Evolutionary conservation across 805 yeast genomes (phyloP).

Genomic region (Clavispora phyllophila): DNA sequence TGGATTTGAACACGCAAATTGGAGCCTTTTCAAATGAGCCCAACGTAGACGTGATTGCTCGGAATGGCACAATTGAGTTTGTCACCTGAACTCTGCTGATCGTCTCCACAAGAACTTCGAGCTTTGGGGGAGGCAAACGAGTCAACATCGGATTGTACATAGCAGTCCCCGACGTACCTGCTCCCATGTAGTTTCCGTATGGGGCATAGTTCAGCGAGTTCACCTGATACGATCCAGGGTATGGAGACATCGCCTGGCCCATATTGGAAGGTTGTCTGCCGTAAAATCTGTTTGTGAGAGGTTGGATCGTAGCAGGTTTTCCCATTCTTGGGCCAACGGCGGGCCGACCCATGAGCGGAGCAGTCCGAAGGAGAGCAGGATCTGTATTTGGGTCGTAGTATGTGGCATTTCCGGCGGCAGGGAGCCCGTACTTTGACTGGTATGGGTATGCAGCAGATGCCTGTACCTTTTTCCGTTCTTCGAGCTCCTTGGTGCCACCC

Average conservation of each 20-base stretch:
- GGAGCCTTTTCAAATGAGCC: slow-evolving; percentile 16
- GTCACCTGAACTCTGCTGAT: slow-evolving; percentile 22
- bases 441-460: background rate
- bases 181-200: background rate
- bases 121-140: slow-evolving; percentile 32
- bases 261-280: slow-evolving; percentile 12
- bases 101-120: slow-evolving; percentile 27
- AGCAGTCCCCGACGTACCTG: background rate
- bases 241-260: slow-evolving; percentile 14
- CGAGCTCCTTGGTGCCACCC: background rate
- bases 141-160: slow-evolving; percentile 2
- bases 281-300: slow-evolving; percentile 36
- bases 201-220: background rate
- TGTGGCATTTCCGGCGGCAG: background rate
- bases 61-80: slow-evolving; percentile 15
- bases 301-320: slow-evolving; percentile 42
- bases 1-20: slow-evolving; percentile 29
- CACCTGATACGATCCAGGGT: slow-evolving; percentile 14
- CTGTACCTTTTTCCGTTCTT: background rate
- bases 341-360: slow-evolving; percentile 30
- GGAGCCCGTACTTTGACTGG: background rate
- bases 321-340: slow-evolving; percentile 37
- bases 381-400: background rate
- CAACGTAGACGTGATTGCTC: slow-evolving; percentile 25
- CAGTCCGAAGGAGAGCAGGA: background rate